Conservation (phyloP, 371 early-diverging fungal species). For the Mortierella sp. region DNA sequence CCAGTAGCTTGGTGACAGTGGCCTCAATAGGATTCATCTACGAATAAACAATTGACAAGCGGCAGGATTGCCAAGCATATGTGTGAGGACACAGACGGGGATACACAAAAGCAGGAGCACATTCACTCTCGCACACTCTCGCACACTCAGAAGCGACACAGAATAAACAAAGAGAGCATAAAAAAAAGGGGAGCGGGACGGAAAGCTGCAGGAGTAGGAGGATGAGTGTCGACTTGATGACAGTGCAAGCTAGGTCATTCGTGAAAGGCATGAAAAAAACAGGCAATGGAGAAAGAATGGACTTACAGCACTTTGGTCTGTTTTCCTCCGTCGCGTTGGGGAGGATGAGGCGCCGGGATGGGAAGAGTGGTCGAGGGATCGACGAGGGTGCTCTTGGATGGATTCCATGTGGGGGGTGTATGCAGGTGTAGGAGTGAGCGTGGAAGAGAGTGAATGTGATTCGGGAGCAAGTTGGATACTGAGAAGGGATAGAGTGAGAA, state of each 20-base stretch:
- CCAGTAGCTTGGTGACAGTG: conserved; percentile 66
- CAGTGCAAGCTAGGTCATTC: background rate
- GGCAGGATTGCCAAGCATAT: background rate
- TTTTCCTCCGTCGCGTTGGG: conserved; percentile 19
- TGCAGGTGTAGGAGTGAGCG: background rate
- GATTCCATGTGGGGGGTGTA: background rate
- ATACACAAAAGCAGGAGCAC: background rate
- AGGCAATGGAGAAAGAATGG: background rate
- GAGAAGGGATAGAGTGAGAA: background rate
- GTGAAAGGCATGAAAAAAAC: background rate
- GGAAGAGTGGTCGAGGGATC: conserved; percentile 12
- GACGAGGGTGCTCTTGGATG: conserved; percentile 13
- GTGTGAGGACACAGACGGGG: background rate
- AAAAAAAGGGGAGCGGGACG: background rate
- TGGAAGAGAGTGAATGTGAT: background rate
- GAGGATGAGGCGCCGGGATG: conserved; percentile 7
- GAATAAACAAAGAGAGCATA: background rate
- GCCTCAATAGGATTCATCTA: conserved; percentile 68
- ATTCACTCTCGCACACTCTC: background rate
- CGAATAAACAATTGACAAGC: background rate
- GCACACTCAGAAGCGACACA: background rate
- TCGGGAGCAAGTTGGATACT: too few species aligned
- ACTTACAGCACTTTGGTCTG: conserved; percentile 26
- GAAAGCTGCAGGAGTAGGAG: background rate
- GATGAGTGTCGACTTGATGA: background rate